Percentiles rank a stretch among this genome's conserved stretches.
These are phyloP conservation scores for Sarocladium strictum DNA, from an alignment of 2,329 filamentous ascomycete species.

Conservation along the genomic window DNA sequence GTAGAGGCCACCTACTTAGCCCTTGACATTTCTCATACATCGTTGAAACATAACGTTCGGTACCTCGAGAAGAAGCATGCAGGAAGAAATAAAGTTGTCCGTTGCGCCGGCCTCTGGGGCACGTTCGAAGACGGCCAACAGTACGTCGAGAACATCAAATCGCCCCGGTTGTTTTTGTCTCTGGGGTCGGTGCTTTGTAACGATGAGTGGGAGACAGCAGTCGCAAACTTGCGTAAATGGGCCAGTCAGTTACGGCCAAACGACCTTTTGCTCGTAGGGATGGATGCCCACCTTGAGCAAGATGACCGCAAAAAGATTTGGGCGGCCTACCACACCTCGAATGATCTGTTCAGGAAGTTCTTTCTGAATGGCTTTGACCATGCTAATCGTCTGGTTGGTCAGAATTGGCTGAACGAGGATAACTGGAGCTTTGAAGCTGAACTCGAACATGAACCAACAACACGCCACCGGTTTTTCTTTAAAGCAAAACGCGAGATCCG, in stretches of 20 bases:
- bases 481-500: slow-evolving; percentile 27
- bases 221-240: slow-evolving; percentile 30
- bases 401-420: slow-evolving; percentile 27
- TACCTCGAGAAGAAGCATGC: slow-evolving; percentile 25
- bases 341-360: slow-evolving; percentile 29
- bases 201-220: slow-evolving; percentile 29
- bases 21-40: slow-evolving; percentile 32
- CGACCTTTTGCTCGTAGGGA: slow-evolving; percentile 32
- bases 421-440: slow-evolving; percentile 33
- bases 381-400: slow-evolving; percentile 28
- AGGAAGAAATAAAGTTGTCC: slow-evolving; percentile 20
- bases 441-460: slow-evolving; percentile 28
- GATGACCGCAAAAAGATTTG: slow-evolving; percentile 30
- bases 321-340: slow-evolving; percentile 31
- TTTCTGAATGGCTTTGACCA: slow-evolving; percentile 33
- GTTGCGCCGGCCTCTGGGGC: slow-evolving; percentile 33
- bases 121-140: slow-evolving; percentile 30
- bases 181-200: slow-evolving; percentile 37
- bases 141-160: slow-evolving; percentile 23
- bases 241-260: slow-evolving; percentile 25
- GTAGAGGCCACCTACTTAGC: slow-evolving; percentile 29
- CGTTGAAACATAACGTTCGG: slow-evolving; percentile 27
- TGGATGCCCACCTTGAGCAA: slow-evolving; percentile 32
- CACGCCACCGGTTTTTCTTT: slow-evolving; percentile 34
- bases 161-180: slow-evolving; percentile 31